Evolutionary conservation across 305 asterid genomes (phyloP).

Genomic region (Coffea humblotiana): DNA sequence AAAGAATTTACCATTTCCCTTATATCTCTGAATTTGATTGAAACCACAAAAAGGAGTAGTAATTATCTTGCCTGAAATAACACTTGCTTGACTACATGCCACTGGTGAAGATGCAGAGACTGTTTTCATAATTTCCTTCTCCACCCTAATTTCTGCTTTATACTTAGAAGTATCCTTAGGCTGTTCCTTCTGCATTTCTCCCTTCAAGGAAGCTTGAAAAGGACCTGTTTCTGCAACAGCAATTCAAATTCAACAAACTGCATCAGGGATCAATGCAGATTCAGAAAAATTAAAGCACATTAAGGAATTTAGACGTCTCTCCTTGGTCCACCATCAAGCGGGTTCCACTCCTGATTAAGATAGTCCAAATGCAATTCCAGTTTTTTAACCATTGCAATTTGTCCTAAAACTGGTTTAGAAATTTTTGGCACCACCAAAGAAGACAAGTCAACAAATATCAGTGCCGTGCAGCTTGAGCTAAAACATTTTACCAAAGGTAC

Average conservation of each 20-base stretch:
- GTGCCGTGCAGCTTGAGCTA: neutral
- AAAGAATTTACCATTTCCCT: neutral
- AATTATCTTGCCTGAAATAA: conserved; percentile 11
- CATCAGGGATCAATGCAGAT: neutral
- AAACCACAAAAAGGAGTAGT: neutral
- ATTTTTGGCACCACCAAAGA: neutral
- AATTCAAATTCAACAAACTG: neutral
- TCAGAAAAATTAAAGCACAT: neutral
- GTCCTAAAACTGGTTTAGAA: neutral
- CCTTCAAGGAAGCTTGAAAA: neutral
- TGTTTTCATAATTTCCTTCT: neutral
- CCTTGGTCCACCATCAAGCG: neutral
- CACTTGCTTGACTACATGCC: neutral
- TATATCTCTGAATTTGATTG: neutral
- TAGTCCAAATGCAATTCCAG: no score
- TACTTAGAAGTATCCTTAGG: neutral
- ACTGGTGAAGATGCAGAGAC: neutral
- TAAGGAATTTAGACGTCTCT: neutral
- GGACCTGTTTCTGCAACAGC: neutral
- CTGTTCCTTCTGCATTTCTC: neutral
- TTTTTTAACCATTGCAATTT: no score
- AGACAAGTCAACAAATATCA: neutral
- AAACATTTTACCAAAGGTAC: neutral
- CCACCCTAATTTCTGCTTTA: conserved; percentile 3
- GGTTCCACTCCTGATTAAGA: no score